Percentiles rank a stretch among this genome's conserved stretches.
phyloP scores from a whole-genome alignment of 2,329 filamentous ascomycete genomes.

The Alternaria gansuensis region DNA sequence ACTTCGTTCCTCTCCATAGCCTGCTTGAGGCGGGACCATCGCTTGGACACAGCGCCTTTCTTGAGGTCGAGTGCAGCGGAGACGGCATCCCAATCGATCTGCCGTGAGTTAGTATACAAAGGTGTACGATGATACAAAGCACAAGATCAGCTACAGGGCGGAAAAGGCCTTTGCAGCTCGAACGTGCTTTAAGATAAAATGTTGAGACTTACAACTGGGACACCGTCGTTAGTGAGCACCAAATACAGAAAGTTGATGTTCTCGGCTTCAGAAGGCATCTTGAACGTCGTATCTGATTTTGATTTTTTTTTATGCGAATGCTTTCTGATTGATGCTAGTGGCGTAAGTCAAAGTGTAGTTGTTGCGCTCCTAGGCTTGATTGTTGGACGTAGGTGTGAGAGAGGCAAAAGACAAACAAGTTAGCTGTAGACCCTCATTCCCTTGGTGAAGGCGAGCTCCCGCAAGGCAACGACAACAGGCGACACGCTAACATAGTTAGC shows the following conservation, averaged over 20 bases:
- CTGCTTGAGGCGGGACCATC: slow-evolving; percentile 48
- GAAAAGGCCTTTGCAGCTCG: neutral
- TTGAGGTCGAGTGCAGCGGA: slow-evolving; percentile 37
- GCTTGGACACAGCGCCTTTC: slow-evolving; percentile 40
- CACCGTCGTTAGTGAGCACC: slow-evolving; percentile 39
- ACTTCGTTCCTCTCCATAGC: slow-evolving; percentile 35
- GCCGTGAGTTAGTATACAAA: slow-evolving; percentile 3
- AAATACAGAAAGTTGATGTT: slow-evolving; percentile 46
- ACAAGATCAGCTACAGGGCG: neutral
- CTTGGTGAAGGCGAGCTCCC: slow-evolving; percentile 22
- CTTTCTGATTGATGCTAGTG: neutral
- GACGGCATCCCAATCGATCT: slow-evolving; percentile 48
- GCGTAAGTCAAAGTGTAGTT: neutral
- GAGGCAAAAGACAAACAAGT: slow-evolving; percentile 10
- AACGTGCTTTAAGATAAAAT: neutral
- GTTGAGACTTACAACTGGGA: slow-evolving; percentile 30
- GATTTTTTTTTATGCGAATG: neutral
- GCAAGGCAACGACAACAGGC: slow-evolving; percentile 16
- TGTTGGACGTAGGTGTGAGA: slow-evolving; percentile 9
- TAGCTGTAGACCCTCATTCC: slow-evolving; percentile 2
- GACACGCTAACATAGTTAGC: slow-evolving; percentile 23
- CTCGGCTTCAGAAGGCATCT: slow-evolving; percentile 44
- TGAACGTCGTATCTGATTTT: slow-evolving; percentile 10
- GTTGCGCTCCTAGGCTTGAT: no score
- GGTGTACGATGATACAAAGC: neutral